These are phyloP conservation scores for Backusella westeae DNA, from an alignment of 192 early-diverging fungal species.

Conservation along the genomic window DNA sequence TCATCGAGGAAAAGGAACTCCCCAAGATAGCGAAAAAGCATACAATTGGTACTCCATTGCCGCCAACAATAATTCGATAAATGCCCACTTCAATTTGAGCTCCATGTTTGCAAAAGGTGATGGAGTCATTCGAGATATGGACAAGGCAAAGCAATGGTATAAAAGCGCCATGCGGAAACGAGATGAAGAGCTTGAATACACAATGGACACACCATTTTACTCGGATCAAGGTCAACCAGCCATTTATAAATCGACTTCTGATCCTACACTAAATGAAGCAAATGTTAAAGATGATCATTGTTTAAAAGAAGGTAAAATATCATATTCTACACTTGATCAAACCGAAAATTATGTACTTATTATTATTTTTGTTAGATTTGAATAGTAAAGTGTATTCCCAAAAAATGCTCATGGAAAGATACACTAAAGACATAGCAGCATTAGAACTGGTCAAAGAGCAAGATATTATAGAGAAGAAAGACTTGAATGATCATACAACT, in stretches of 20 bases:
- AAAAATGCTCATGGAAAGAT: background rate
- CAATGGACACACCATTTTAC: background rate
- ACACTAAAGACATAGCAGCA: background rate
- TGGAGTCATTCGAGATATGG: too few species aligned
- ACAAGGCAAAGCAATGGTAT: too few species aligned
- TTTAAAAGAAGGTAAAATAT: background rate
- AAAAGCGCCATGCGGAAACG: background rate
- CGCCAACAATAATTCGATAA: too few species aligned
- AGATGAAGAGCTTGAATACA: background rate
- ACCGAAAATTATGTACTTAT: background rate
- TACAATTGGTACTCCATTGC: too few species aligned
- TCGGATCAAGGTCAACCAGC: background rate
- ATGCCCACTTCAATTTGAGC: too few species aligned
- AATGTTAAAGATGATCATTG: background rate
- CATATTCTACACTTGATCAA: background rate
- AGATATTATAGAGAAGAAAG: background rate
- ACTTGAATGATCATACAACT: background rate
- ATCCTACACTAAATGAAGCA: background rate
- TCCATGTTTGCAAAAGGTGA: too few species aligned
- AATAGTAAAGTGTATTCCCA: background rate
- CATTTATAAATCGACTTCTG: background rate
- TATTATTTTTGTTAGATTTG: background rate
- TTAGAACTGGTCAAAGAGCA: background rate
- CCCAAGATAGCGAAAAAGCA: too few species aligned
- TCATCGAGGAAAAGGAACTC: too few species aligned